Conservation (phyloP, 2,329 filamentous ascomycete species). For the Didymella arachidicola region DNA sequence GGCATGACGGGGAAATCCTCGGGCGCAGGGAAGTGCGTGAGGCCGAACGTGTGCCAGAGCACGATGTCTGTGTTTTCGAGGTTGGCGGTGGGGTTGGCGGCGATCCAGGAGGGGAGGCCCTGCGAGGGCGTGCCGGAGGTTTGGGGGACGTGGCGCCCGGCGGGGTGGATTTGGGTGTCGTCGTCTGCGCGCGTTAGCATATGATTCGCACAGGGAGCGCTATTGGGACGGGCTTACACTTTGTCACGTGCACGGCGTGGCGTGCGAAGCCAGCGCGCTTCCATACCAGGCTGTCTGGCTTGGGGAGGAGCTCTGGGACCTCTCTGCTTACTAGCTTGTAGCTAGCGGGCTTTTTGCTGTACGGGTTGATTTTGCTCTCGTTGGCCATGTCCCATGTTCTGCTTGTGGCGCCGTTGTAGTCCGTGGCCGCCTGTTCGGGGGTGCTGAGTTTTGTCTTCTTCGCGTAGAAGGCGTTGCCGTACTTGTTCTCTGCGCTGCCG, state of each 20-base stretch:
- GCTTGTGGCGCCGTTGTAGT: slow-evolving; percentile 81
- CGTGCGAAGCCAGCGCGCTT: slow-evolving; percentile 88
- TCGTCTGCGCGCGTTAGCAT: slow-evolving; percentile 62
- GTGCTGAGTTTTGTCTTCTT: slow-evolving; percentile 82
- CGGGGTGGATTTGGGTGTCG: slow-evolving; percentile 83
- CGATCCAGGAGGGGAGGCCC: slow-evolving; percentile 79
- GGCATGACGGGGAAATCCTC: slow-evolving; percentile 96
- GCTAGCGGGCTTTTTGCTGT: slow-evolving; percentile 81
- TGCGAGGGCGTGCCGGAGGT: slow-evolving; percentile 79
- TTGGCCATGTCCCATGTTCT: slow-evolving; percentile 93
- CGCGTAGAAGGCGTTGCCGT: slow-evolving; percentile 90
- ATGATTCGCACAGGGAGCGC: background rate
- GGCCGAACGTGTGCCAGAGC: slow-evolving; percentile 91
- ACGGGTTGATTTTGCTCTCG: slow-evolving; percentile 80
- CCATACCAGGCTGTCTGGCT: slow-evolving; percentile 82
- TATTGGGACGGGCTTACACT: slow-evolving; percentile 67
- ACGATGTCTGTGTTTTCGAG: slow-evolving; percentile 87
- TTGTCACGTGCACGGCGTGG: slow-evolving; percentile 87
- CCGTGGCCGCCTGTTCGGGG: slow-evolving; percentile 71
- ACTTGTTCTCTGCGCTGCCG: slow-evolving; percentile 81
- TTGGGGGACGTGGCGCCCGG: slow-evolving; percentile 86
- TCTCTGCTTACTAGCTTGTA: slow-evolving; percentile 93
- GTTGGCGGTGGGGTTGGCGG: slow-evolving; percentile 68
- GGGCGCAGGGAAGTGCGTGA: slow-evolving; percentile 86
- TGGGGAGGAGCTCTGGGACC: slow-evolving; percentile 78